Base-by-base conservation (phyloP, 192 early-diverging fungal species). In the Linnemannia schmuckeri region DNA sequence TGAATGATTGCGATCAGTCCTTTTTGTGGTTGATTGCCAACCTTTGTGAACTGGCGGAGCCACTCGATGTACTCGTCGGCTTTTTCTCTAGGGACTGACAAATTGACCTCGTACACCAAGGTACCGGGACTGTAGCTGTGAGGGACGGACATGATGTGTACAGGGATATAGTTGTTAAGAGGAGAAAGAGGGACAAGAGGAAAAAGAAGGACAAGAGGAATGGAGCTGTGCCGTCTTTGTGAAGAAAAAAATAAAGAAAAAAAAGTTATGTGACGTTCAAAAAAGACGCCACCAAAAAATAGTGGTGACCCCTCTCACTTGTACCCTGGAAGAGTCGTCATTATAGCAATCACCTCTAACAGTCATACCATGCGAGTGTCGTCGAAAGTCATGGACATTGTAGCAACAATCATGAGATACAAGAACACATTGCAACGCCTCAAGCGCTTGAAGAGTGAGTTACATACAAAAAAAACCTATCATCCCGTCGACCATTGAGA, bases 31-130 rank as follows among this genome's bases (percentile, higher is more conserved):
- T 3, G 27, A 13, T 12, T 22, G 44, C 3, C 70, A 72, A 75
- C 77, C 73, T 73, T 69, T 30, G 89, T 91, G 77, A 93, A 92
- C 0, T n/a, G 69, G 22, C 49, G 42, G n/a, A 93, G 83, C 77
- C 90, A 93, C 4, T 47, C 77, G 35, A 89, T 40, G 73, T 93
- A 93, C 4, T 70, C 91, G 37, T 82, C 81, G 7, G 71, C 79
- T 35, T 89, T 86, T 55, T 87, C 89, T 54, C 80, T 86, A 3
- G 92, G 89, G 2, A 93, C 88, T 2, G 91, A 92, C 20, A 93
- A 82, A 78, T 92, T 93, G 75, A 93, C 88, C 72, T 93, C 77
- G 40, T 84, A 78, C 49, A 84, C 42, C 72, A 83, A 83, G 22
- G 82, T 83, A 33, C 82, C 82, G n/a, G 82, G 70, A 70, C 71